A percentile compares a stretch with the other conserved stretches of the same genome.
phyloP scores from a whole-genome alignment of 177 flowering plant species.

The Telopea speciosissima region DNA sequence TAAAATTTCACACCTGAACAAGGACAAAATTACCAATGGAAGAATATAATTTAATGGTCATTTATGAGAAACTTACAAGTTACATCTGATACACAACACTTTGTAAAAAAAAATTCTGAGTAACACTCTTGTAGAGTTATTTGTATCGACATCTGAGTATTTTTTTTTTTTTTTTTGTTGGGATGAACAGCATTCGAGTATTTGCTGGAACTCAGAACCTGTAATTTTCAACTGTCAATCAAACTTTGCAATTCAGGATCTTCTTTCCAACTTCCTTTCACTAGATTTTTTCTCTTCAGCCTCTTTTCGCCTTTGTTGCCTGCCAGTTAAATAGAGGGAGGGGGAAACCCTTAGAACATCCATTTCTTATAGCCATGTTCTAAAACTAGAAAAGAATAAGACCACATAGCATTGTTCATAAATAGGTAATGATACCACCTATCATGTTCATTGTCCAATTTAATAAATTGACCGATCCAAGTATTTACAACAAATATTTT shows the following conservation, averaged over 20 bases:
- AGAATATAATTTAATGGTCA: background rate
- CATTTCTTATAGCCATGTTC: background rate
- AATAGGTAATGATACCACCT: too few relatives aligned
- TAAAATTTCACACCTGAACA: background rate
- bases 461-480: background rate
- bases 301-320: slow-evolving; percentile 76
- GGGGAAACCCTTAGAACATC: background rate
- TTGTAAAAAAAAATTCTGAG: background rate
- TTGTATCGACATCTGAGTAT: background rate
- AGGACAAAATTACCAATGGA: background rate
- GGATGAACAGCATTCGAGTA: background rate
- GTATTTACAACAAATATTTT: too few relatives aligned
- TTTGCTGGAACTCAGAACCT: background rate
- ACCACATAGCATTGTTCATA: too few relatives aligned
- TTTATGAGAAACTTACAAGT: background rate
- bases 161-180: too few relatives aligned
- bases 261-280: slow-evolving; percentile 60
- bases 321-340: slow-evolving; percentile 19
- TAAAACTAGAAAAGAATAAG: background rate
- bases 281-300: slow-evolving; percentile 71
- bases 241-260: slow-evolving; percentile 30
- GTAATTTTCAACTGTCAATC: background rate
- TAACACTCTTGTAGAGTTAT: background rate
- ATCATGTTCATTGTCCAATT: background rate
- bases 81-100: background rate